phyloP scores from a whole-genome alignment of 257 asterid species.

The Haberlea rhodopensis region DNA sequence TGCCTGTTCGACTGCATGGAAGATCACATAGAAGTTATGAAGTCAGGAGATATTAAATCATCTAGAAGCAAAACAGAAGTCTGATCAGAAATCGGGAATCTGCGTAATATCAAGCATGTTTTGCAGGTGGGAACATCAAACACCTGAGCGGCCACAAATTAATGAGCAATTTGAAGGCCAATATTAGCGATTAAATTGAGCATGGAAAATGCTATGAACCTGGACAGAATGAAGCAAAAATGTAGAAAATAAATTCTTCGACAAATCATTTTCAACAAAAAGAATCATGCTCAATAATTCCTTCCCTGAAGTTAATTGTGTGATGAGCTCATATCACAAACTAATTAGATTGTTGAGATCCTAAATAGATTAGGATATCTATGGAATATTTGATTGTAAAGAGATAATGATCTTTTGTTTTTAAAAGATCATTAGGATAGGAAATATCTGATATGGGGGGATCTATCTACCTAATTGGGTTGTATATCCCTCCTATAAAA shows the following conservation, averaged over 20 bases:
- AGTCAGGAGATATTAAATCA: not conserved
- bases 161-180: constrained; percentile 8
- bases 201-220: not conserved
- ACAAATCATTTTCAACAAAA: not conserved
- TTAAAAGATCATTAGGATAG: too few relatives aligned
- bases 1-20: constrained; percentile 79
- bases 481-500: too few relatives aligned
- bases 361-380: too few relatives aligned
- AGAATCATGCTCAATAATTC: not conserved
- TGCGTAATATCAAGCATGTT: not conserved
- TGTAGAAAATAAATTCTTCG: not conserved
- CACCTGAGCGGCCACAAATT: not conserved
- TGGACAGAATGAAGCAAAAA: not conserved
- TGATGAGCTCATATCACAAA: not conserved
- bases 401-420: too few relatives aligned
- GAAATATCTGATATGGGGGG: too few relatives aligned
- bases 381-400: too few relatives aligned
- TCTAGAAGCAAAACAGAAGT: not conserved
- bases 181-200: not conserved
- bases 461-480: too few relatives aligned
- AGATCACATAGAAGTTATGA: not conserved
- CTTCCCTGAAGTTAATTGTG: not conserved
- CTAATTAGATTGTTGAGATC: not conserved
- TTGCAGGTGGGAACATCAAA: constrained; percentile 3
- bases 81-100: constrained; percentile 1